Percentiles rank a stretch among this genome's conserved stretches.
Evolutionary conservation across 1,284 basidiomycete genomes (phyloP).

Genomic region (Leccinum holopus): DNA sequence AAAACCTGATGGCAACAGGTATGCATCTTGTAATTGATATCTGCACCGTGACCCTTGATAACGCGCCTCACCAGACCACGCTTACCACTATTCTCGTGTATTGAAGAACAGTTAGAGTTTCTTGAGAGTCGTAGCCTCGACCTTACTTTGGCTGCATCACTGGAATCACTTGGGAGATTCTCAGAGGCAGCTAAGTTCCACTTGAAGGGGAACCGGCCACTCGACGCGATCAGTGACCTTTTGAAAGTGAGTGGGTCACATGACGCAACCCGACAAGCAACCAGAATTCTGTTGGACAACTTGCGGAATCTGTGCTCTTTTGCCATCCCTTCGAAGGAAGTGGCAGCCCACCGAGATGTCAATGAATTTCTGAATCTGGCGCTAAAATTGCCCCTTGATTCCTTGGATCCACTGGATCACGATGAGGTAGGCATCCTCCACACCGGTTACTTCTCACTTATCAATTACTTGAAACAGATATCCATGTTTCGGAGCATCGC

Average conservation of each 20-base stretch:
- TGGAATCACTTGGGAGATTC: slow-evolving; percentile 46
- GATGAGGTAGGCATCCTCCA: slow-evolving; percentile 14
- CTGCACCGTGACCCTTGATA: neutral
- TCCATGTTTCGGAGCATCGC: slow-evolving; percentile 27
- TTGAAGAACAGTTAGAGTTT: slow-evolving; percentile 57
- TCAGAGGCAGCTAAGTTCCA: slow-evolving; percentile 58
- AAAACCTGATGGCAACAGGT: slow-evolving; percentile 34
- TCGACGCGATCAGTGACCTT: slow-evolving; percentile 50
- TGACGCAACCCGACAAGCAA: slow-evolving; percentile 33
- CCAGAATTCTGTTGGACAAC: slow-evolving; percentile 26
- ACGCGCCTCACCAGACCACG: slow-evolving; percentile 37
- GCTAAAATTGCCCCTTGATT: slow-evolving; percentile 13
- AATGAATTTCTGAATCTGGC: slow-evolving; percentile 20
- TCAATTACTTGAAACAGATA: slow-evolving; percentile 13
- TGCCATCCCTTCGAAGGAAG: slow-evolving; percentile 10
- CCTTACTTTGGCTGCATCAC: slow-evolving; percentile 45
- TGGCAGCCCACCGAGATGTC: slow-evolving; percentile 12
- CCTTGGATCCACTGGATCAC: slow-evolving; percentile 18
- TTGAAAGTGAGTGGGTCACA: slow-evolving; percentile 36
- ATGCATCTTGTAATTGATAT: neutral
- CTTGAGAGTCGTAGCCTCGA: slow-evolving; percentile 57
- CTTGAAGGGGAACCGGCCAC: slow-evolving; percentile 46
- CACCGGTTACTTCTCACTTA: too few relatives aligned
- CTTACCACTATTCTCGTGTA: slow-evolving; percentile 50
- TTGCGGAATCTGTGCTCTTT: slow-evolving; percentile 30